phyloP scores from a whole-genome alignment of 1,284 basidiomycete species.

The Naganishia liquefaciens region DNA sequence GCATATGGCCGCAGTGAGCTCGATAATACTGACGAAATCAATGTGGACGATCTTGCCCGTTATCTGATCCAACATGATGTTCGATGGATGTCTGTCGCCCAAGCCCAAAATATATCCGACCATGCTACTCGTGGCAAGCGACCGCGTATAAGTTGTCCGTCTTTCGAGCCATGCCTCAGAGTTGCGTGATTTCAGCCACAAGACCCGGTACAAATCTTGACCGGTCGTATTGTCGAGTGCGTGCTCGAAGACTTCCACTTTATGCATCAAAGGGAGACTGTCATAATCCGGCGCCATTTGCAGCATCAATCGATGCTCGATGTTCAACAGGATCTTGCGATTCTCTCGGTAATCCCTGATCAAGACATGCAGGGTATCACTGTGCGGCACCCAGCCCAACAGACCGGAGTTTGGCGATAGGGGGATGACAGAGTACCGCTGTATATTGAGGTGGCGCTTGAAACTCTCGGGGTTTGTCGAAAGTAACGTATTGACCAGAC shows the following conservation, averaged over 20 bases:
- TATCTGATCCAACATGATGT: conserved; percentile 86
- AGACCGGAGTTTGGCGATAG: conserved; percentile 95
- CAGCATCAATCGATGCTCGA: conserved; percentile 97
- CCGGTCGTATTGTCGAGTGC: conserved; percentile 98
- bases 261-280: conserved; percentile 88
- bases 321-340: conserved; percentile 93
- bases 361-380: conserved; percentile 96
- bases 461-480: conserved; percentile 92
- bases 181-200: conserved; percentile 93
- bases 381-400: conserved; percentile 93
- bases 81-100: conserved; percentile 98
- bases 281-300: conserved; percentile 99
- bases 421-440: conserved; percentile 90
- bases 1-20: not conserved
- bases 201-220: conserved; percentile 95
- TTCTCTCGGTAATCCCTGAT: conserved; percentile 95
- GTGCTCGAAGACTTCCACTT: conserved; percentile 99
- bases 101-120: conserved; percentile 96
- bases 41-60: conserved; percentile 97
- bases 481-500: conserved; percentile 92
- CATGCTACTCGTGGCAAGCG: conserved; percentile 94
- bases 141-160: conserved; percentile 93
- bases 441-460: conserved; percentile 93
- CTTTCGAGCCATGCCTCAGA: conserved; percentile 99
- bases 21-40: conserved; percentile 66